phyloP scores from a whole-genome alignment of 805 yeast genomes.

The Hanseniaspora opuntiae region DNA sequence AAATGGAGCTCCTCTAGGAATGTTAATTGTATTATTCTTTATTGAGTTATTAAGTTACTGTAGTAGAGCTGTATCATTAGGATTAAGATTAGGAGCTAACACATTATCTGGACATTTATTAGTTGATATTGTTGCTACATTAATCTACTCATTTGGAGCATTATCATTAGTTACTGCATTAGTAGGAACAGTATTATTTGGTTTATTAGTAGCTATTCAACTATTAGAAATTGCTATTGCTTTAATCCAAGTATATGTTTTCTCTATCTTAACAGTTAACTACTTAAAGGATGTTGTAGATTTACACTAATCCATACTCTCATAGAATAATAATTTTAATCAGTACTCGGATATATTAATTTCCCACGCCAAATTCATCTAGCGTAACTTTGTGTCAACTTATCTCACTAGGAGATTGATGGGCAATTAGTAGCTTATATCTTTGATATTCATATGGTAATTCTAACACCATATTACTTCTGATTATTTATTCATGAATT shows the following conservation, averaged over 20 bases:
- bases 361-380: conserved; percentile 8
- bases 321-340: neutral
- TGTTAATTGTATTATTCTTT: conserved; percentile 20
- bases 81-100: conserved; percentile 21
- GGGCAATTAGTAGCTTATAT: conserved; percentile 8
- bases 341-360: neutral
- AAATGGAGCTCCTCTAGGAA: conserved; percentile 18
- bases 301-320: conserved; percentile 17
- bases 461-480: conserved; percentile 1
- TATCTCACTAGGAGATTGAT: conserved; percentile 6
- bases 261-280: conserved; percentile 19
- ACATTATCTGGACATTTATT: conserved; percentile 22
- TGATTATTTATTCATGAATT: conserved; percentile 1
- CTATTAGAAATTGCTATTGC: conserved; percentile 21
- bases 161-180: conserved; percentile 16
- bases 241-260: conserved; percentile 21
- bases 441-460: neutral
- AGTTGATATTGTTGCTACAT: conserved; percentile 20
- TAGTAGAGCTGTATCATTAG: conserved; percentile 21
- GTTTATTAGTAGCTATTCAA: conserved; percentile 18
- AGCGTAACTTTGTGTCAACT: conserved; percentile 10
- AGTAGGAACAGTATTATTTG: conserved; percentile 18
- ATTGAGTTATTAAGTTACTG: conserved; percentile 20
- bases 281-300: conserved; percentile 21
- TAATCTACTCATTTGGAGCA: conserved; percentile 20